Conservation (phyloP, 352 stramenopile genomes). For the Pythium periplocum region DNA sequence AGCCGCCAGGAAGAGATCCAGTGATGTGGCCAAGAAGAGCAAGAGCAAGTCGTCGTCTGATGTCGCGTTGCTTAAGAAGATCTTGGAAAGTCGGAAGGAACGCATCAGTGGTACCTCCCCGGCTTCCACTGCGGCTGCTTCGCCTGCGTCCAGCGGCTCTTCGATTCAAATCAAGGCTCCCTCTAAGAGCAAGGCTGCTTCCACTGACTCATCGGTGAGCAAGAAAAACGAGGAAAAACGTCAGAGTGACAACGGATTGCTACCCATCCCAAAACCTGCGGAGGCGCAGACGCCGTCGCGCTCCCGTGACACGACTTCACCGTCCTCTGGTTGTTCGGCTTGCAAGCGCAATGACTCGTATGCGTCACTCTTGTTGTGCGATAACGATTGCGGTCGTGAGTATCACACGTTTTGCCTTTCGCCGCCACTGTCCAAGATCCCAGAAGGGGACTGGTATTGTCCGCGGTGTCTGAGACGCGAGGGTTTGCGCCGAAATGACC, state of each 20-base stretch:
- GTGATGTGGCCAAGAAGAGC: too few relatives aligned
- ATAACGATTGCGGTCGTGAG: conserved; percentile 49
- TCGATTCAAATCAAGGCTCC: too few relatives aligned
- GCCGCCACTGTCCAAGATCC: conserved; percentile 38
- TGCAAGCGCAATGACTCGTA: conserved; percentile 36
- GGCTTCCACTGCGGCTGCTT: too few relatives aligned
- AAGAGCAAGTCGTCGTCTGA: too few relatives aligned
- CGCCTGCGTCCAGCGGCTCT: too few relatives aligned
- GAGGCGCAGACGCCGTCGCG: not conserved
- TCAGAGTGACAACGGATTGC: conserved; percentile 5
- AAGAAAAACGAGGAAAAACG: conserved; percentile 4
- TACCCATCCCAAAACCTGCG: conserved; percentile 1
- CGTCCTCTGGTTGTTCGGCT: conserved; percentile 16
- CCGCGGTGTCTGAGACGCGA: conserved; percentile 26
- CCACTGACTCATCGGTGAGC: not conserved
- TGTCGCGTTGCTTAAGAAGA: too few relatives aligned
- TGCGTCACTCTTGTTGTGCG: conserved; percentile 37
- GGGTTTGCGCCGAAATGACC: conserved; percentile 12
- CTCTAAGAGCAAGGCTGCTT: too few relatives aligned
- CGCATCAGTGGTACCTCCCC: too few relatives aligned
- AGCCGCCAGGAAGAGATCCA: too few relatives aligned
- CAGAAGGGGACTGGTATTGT: conserved; percentile 45
- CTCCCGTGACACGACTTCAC: not conserved
- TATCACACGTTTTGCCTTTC: conserved; percentile 46
- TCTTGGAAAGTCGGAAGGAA: too few relatives aligned